Evolutionary conservation across 805 yeast genomes (phyloP).

Genomic region (Yarrowia osloensis): DNA sequence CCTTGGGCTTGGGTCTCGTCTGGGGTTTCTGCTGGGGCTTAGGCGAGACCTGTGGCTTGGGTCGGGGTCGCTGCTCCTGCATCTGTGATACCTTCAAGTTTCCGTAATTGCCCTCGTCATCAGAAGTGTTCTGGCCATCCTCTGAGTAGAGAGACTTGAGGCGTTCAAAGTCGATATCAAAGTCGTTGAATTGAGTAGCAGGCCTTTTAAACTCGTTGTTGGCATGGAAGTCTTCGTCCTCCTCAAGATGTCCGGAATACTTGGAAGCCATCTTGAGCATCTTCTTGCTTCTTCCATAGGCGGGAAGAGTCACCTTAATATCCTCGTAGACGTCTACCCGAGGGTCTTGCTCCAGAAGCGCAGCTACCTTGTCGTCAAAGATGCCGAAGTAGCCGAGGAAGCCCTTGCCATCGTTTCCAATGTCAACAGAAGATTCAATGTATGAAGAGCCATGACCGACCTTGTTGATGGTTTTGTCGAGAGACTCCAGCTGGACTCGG

Average conservation of each 20-base stretch:
- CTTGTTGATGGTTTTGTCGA: background rate
- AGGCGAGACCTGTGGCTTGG: background rate
- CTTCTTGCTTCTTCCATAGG: background rate
- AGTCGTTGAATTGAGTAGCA: background rate
- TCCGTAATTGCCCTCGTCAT: background rate
- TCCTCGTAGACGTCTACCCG: constrained; percentile 61
- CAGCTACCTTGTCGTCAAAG: constrained; percentile 1
- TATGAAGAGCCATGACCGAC: background rate
- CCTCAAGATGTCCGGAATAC: background rate
- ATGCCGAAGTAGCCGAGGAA: constrained; percentile 32
- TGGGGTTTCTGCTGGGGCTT: background rate
- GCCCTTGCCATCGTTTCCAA: constrained; percentile 20
- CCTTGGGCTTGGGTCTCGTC: background rate
- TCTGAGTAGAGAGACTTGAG: background rate
- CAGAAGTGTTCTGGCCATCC: background rate
- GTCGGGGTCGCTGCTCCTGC: background rate
- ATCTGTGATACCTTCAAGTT: background rate
- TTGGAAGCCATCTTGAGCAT: background rate
- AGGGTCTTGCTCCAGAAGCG: background rate
- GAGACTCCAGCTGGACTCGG: constrained; percentile 10
- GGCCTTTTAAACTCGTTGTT: no score
- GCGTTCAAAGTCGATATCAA: background rate
- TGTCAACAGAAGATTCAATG: constrained; percentile 19
- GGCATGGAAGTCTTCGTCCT: background rate
- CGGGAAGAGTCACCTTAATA: constrained; percentile 52